phyloP scores from a whole-genome alignment of 495 filamentous ascomycete species.

The Neurospora pannonica region DNA sequence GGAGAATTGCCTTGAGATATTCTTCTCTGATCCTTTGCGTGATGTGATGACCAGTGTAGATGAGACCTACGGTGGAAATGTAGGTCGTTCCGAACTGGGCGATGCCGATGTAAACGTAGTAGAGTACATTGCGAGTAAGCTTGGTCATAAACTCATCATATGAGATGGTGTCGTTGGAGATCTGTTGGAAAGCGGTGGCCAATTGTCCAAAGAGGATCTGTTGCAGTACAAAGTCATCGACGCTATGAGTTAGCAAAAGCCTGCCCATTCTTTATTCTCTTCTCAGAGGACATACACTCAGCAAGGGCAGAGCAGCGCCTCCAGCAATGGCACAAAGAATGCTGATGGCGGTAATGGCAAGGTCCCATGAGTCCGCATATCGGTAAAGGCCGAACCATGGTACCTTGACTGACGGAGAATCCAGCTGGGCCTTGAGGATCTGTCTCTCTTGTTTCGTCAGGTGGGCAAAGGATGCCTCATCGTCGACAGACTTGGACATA shows the following conservation, averaged over 20 bases:
- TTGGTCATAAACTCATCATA: background rate
- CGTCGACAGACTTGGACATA: background rate
- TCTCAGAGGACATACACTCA: background rate
- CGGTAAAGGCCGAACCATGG: background rate
- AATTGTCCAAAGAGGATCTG: background rate
- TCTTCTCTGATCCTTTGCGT: conserved; percentile 22
- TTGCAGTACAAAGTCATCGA: background rate
- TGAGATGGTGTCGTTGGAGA: background rate
- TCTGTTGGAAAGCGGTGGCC: background rate
- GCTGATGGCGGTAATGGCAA: background rate
- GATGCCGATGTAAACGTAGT: conserved; percentile 22
- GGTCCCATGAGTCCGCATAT: background rate
- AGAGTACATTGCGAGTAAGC: background rate
- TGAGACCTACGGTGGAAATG: conserved; percentile 18
- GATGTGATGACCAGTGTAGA: conserved; percentile 23
- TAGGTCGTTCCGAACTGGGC: conserved; percentile 31
- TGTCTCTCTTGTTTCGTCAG: background rate
- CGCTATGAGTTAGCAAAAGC: background rate
- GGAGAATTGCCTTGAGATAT: conserved; percentile 29
- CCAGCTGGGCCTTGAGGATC: background rate
- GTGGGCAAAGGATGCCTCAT: background rate
- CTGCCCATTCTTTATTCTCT: background rate
- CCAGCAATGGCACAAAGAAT: background rate
- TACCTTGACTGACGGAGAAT: background rate
- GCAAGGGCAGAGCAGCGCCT: background rate